Base-by-base conservation (phyloP, 768 basidiomycete species). In the Trichaptum fuscoviolaceum region DNA sequence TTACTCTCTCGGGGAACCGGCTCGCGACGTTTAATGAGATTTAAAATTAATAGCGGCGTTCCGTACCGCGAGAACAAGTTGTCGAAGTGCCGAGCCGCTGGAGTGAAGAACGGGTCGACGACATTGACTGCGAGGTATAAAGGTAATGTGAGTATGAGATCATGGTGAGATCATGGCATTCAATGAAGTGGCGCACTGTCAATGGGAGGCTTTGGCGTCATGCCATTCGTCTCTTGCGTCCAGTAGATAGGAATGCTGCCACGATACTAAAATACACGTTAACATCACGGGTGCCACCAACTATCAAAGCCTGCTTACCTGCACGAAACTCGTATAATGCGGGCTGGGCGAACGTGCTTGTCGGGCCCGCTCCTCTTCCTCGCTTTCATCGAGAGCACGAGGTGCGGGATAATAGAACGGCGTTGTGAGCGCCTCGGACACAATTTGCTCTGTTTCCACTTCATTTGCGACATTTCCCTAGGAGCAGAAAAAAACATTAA, bases 391-490 rank as follows among this genome's bases (percentile, higher is more conserved):
- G 1, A 70, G 64, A 60, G 74, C 71, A 35, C 79, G 76, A 7
- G 73, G 70, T 12, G 81, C 78, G 9, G 92, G 92, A 69, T 83
- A 90, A 73, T 95, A 93, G 74, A 97, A 96, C 0, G 95, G 87
- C 0, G 95, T 96, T 0, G 92, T 96, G 6, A 93, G 74, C 0
- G 92, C 91, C 73, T 96, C 95, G 8, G 90, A 91, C 0, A 96
- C 93, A 63, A 99, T 96, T 73, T 99, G 97, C 75, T 99, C 97
- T 0, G 95, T 97, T 77, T 99, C 97, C 1, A 99, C 97, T 76
- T 99, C 97, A 73, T 99, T 99, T 2, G 96, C 96, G 10, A 99
- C 96, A 73, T 96, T 94, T 2, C 97, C 97, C 95, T 97, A 58
- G 12, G 23, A n/a, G 12, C 7, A 63, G 20, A 23, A 18, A 57